These are phyloP conservation scores for Triticum monococcum DNA, from an alignment of 176 grass and related monocot genomes.

Conservation along the genomic window DNA sequence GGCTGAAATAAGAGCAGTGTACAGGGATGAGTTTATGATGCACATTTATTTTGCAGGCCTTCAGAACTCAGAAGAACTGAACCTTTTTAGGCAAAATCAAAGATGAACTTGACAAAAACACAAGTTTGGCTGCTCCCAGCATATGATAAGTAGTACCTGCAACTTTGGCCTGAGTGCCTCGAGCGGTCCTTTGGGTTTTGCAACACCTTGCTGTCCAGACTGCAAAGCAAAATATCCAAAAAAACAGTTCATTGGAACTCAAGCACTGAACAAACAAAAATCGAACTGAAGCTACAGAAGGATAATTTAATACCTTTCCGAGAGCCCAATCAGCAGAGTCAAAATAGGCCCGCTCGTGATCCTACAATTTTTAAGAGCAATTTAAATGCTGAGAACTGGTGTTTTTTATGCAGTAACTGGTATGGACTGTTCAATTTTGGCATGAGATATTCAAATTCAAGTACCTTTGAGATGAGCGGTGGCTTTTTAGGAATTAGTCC, in stretches of 20 bases:
- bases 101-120: background rate
- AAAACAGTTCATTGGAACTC: background rate
- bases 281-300: background rate
- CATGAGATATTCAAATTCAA: background rate
- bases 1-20: constrained; percentile 53
- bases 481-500: constrained; percentile 86
- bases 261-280: background rate
- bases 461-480: constrained; percentile 89
- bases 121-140: background rate
- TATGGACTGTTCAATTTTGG: background rate
- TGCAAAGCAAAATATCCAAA: background rate
- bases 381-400: background rate
- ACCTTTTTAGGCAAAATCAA: background rate
- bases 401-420: constrained; percentile 1
- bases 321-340: constrained; percentile 96
- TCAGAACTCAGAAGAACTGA: background rate
- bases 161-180: constrained; percentile 93
- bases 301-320: constrained; percentile 60
- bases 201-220: constrained; percentile 75
- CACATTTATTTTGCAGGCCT: background rate
- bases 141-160: constrained; percentile 46
- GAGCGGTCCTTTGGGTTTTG: constrained; percentile 87
- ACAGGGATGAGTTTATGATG: background rate
- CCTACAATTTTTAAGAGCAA: constrained; percentile 46
- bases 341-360: constrained; percentile 89